Evolutionary conservation across 2,329 filamentous ascomycete genomes (phyloP).

Genomic region (Colletotrichum horii): DNA sequence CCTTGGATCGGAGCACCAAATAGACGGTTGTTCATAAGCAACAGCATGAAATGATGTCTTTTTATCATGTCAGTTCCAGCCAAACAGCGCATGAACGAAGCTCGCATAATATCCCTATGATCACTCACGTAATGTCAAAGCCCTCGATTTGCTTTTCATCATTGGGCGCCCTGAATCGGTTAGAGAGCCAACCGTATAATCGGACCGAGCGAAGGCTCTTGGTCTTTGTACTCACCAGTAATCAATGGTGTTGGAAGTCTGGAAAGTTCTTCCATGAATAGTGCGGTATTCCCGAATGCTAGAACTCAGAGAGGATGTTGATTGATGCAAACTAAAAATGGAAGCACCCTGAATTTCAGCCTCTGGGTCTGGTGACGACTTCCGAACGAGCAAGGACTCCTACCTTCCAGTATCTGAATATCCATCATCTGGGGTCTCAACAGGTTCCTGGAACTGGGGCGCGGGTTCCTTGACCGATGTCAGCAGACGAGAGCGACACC

Average conservation of each 20-base stretch:
- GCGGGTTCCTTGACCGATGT: not conserved
- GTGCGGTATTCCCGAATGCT: not conserved
- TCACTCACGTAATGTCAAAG: not conserved
- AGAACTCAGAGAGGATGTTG: not conserved
- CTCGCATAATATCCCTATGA: not conserved
- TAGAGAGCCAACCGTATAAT: not conserved
- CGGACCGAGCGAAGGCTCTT: not conserved
- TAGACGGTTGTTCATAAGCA: not conserved
- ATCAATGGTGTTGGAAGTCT: not conserved
- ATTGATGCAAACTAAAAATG: not conserved
- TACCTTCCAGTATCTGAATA: not conserved
- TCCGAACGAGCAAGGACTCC: not conserved
- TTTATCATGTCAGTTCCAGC: not conserved
- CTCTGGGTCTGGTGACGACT: not conserved
- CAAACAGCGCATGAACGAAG: not conserved
- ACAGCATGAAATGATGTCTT: not conserved
- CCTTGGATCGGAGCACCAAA: not conserved
- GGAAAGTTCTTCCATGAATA: not conserved
- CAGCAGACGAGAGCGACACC: not conserved
- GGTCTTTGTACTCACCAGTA: not conserved
- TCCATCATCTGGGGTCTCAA: not conserved
- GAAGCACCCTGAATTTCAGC: not conserved
- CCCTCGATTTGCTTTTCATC: not conserved
- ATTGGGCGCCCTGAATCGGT: not conserved
- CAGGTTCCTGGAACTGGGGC: not conserved